These are phyloP conservation scores for Phyllachora maydis DNA, from an alignment of 2,329 filamentous ascomycete species.

Conservation along the genomic window DNA sequence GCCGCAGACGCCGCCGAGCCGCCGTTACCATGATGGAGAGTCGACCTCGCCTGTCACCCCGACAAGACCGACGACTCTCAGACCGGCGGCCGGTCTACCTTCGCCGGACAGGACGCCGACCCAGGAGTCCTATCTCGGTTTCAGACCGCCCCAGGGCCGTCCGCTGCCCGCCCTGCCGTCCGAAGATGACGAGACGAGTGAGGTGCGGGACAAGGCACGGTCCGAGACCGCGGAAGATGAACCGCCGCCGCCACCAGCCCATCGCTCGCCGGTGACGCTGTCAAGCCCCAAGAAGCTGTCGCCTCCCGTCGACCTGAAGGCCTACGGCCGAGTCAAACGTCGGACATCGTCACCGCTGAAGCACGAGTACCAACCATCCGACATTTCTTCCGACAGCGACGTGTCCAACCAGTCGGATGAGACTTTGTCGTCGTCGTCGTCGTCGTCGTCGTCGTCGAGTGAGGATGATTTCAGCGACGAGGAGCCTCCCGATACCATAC, in stretches of 20 bases:
- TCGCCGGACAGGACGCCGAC: conserved; percentile 18
- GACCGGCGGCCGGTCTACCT: conserved; percentile 4
- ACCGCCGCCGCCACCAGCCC: conserved; percentile 31
- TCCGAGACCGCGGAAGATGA: conserved; percentile 26
- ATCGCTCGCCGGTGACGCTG: conserved; percentile 26
- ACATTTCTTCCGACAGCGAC: conserved; percentile 36
- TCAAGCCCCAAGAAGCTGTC: conserved; percentile 16
- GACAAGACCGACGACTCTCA: conserved; percentile 6
- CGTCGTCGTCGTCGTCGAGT: conserved; percentile 30
- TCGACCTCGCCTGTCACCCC: conserved; percentile 11
- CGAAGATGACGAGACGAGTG: conserved; percentile 8
- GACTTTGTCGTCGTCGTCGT: no score
- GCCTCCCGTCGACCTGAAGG: conserved; percentile 24
- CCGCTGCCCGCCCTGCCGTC: conserved; percentile 3
- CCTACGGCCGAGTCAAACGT: conserved; percentile 31
- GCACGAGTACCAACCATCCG: conserved; percentile 87
- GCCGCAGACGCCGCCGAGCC: conserved; percentile 15
- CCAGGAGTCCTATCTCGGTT: conserved; percentile 10
- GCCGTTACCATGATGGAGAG: conserved; percentile 12
- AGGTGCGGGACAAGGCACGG: conserved; percentile 14
- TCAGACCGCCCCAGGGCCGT: conserved; percentile 3
- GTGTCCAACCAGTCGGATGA: conserved; percentile 36
- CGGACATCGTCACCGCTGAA: conserved; percentile 85
- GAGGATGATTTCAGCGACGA: conserved; percentile 37
- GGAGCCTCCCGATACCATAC: conserved; percentile 35